phyloP scores from a whole-genome alignment of 1,139 yeast genomes.

The Taiozyma sp. region DNA sequence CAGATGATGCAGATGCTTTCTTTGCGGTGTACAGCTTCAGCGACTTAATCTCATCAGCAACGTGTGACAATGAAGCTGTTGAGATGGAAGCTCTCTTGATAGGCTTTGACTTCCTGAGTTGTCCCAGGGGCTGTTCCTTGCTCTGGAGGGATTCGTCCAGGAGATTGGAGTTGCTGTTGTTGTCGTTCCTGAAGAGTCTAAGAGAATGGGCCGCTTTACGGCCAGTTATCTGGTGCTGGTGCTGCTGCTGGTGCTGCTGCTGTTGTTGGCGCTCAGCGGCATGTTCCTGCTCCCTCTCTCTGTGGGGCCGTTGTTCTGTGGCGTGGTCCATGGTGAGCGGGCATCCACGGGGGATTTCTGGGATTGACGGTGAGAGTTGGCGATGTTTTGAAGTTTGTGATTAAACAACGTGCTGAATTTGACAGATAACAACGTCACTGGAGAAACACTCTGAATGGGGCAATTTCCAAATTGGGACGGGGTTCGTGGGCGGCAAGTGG shows the following conservation, averaged over 20 bases:
- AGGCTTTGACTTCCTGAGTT: not conserved
- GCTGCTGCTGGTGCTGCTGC: conserved; percentile 5
- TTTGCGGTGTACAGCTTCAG: not conserved
- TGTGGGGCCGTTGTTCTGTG: not conserved
- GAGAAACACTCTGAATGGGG: not conserved
- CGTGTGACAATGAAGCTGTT: not conserved
- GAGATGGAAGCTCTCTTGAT: not conserved
- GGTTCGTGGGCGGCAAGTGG: not conserved
- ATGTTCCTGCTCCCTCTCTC: not conserved
- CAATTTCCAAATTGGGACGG: not conserved
- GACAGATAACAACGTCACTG: not conserved
- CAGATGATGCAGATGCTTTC: not conserved
- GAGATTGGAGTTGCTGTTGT: conserved; percentile 15
- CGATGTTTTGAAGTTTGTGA: not conserved
- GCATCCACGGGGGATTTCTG: not conserved
- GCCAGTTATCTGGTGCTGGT: conserved; percentile 22
- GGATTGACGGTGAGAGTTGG: not conserved
- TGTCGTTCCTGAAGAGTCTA: conserved; percentile 38
- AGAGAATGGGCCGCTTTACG: conserved; percentile 52
- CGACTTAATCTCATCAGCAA: not conserved
- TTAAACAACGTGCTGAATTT: not conserved
- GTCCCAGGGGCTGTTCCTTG: not conserved
- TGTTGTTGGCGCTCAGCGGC: not conserved
- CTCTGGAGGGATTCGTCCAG: conserved; percentile 4
- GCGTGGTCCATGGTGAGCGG: not conserved